Conservation (phyloP, 2,329 filamentous ascomycete genomes). For the Trichoderma guizhouense region DNA sequence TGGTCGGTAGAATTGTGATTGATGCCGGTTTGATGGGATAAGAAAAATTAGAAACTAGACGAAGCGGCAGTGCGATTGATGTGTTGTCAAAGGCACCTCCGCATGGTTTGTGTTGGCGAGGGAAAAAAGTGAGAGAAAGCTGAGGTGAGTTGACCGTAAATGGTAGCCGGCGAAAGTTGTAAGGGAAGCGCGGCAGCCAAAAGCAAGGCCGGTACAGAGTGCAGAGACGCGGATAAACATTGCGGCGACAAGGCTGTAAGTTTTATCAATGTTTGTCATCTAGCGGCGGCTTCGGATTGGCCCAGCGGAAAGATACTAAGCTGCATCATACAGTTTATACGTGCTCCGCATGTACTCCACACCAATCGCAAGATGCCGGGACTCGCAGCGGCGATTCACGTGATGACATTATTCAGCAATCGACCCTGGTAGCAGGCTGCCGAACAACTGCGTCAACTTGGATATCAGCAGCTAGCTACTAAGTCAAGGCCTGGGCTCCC, state of each 20-base stretch:
- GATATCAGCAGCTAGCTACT: conserved; percentile 15
- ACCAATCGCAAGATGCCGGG: background rate
- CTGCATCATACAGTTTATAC: background rate
- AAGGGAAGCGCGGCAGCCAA: conserved; percentile 22
- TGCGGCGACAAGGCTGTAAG: conserved; percentile 25
- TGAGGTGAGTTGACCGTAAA: conserved; percentile 17
- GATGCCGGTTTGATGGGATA: background rate
- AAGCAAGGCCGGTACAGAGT: background rate
- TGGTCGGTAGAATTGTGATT: background rate
- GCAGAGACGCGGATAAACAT: conserved; percentile 28
- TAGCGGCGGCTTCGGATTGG: background rate
- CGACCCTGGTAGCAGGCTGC: conserved; percentile 19
- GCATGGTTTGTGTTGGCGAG: conserved; percentile 23
- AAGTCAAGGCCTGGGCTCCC: conserved; percentile 6
- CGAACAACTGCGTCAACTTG: conserved; percentile 20
- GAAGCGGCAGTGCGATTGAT: background rate
- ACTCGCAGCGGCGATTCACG: background rate
- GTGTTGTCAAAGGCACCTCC: conserved; percentile 23
- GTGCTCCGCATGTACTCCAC: background rate
- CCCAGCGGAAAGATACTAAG: background rate
- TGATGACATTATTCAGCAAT: conserved; percentile 13
- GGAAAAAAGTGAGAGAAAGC: conserved; percentile 18
- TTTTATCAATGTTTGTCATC: background rate
- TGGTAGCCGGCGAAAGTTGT: conserved; percentile 19
- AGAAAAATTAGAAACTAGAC: background rate